Percentiles rank a stretch among this genome's conserved stretches.
Conservation (phyloP, 352 stramenopile species). For the Phytophthora fragariae region DNA sequence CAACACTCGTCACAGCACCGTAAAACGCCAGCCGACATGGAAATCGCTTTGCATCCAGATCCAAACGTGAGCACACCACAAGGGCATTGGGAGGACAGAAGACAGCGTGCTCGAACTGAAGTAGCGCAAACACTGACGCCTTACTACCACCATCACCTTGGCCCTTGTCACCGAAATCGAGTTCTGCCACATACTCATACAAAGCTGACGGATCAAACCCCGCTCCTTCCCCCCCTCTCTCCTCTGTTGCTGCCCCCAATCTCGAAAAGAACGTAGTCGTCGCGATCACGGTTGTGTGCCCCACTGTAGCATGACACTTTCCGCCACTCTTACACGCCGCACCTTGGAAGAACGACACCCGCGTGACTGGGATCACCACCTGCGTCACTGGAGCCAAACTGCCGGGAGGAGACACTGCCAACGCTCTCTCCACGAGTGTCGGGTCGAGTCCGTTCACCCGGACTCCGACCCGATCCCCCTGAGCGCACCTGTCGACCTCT, state of each 20-base stretch:
- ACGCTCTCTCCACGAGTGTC: slow-evolving; percentile 63
- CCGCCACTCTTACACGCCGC: slow-evolving; percentile 58
- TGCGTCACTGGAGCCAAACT: slow-evolving; percentile 61
- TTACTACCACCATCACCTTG: background rate
- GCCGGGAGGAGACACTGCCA: slow-evolving; percentile 59
- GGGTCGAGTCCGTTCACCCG: slow-evolving; percentile 88
- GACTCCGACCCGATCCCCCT: slow-evolving; percentile 97
- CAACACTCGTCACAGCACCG: slow-evolving; percentile 53
- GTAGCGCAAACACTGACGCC: slow-evolving; percentile 54
- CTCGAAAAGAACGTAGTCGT: slow-evolving; percentile 67
- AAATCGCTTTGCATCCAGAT: slow-evolving; percentile 68
- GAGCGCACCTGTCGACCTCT: slow-evolving; percentile 73
- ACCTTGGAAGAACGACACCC: slow-evolving; percentile 66
- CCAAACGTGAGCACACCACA: slow-evolving; percentile 80
- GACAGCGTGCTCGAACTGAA: slow-evolving; percentile 76
- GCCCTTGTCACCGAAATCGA: slow-evolving; percentile 24
- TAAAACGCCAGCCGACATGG: slow-evolving; percentile 82
- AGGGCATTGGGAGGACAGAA: slow-evolving; percentile 60
- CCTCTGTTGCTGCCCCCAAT: slow-evolving; percentile 13
- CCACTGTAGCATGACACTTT: slow-evolving; percentile 81
- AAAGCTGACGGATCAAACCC: slow-evolving; percentile 50
- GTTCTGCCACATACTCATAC: slow-evolving; percentile 56
- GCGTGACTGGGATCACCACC: slow-evolving; percentile 61
- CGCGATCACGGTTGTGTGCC: slow-evolving; percentile 79
- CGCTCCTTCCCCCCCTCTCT: background rate